Evolutionary conservation across 495 filamentous ascomycete species (phyloP).

Genomic region (Pseudevernia furfuracea): DNA sequence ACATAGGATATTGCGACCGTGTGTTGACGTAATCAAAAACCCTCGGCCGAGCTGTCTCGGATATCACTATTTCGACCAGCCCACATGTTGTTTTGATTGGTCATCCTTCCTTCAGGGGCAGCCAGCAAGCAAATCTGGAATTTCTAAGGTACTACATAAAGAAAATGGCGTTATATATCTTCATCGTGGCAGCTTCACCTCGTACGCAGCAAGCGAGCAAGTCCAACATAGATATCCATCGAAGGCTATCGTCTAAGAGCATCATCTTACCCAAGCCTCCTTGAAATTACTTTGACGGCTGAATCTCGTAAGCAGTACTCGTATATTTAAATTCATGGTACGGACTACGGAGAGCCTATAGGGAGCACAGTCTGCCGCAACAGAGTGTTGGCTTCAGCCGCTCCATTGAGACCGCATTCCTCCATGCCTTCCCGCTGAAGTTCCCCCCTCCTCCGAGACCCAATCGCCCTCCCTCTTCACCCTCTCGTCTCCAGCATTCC

Average conservation of each 20-base stretch:
- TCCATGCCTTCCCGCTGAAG: no score
- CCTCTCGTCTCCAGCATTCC: not conserved
- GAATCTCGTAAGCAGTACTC: no score
- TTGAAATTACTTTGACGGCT: not conserved
- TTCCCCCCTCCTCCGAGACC: not conserved
- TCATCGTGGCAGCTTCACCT: not conserved
- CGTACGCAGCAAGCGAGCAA: not conserved
- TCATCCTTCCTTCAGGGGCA: not conserved
- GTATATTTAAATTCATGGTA: no score
- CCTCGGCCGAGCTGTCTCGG: not conserved
- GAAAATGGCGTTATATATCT: not conserved
- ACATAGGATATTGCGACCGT: no score
- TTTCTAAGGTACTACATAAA: no score
- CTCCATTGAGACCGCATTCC: no score
- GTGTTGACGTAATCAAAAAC: not conserved
- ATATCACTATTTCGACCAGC: not conserved
- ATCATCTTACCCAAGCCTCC: not conserved
- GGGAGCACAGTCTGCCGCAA: not conserved
- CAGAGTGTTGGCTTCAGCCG: not conserved
- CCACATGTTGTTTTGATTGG: constrained; percentile 9
- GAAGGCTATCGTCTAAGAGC: not conserved
- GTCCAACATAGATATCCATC: not conserved
- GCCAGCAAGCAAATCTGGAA: not conserved
- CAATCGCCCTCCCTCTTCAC: not conserved
- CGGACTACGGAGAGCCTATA: no score